phyloP scores from a whole-genome alignment of 805 yeast genomes.

The Pichia californica region DNA sequence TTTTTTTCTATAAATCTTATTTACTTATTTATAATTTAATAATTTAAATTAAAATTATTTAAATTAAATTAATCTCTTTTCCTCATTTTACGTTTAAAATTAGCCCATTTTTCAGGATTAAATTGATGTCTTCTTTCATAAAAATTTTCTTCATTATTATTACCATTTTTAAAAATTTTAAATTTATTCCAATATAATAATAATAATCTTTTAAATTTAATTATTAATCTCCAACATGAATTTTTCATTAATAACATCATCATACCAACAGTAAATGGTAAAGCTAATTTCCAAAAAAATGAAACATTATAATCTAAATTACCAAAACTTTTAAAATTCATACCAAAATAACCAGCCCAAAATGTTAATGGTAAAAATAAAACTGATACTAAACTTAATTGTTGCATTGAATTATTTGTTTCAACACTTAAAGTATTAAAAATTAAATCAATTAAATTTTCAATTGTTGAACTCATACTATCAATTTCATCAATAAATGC shows the following conservation, averaged over 20 bases:
- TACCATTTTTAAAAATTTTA: too few species aligned
- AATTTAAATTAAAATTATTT: background rate
- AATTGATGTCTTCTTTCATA: background rate
- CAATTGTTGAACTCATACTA: conserved; percentile 46
- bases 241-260: conserved; percentile 32
- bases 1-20: background rate
- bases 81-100: background rate
- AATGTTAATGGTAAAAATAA: conserved; percentile 53
- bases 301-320: conserved; percentile 33
- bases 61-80: background rate
- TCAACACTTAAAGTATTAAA: conserved; percentile 54
- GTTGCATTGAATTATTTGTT: conserved; percentile 48
- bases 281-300: conserved; percentile 43
- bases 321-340: conserved; percentile 42
- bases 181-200: background rate
- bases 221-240: conserved; percentile 12
- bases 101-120: background rate
- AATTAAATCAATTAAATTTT: conserved; percentile 43
- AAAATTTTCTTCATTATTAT: background rate
- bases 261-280: conserved; percentile 34
- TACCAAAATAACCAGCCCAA: conserved; percentile 57
- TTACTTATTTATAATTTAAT: background rate
- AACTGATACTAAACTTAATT: conserved; percentile 50
- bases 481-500: conserved; percentile 48
- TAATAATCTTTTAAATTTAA: conserved; percentile 6